Evolutionary conservation across 371 early-diverging fungal genomes (phyloP).

Genomic region (Funneliformis caledonium): DNA sequence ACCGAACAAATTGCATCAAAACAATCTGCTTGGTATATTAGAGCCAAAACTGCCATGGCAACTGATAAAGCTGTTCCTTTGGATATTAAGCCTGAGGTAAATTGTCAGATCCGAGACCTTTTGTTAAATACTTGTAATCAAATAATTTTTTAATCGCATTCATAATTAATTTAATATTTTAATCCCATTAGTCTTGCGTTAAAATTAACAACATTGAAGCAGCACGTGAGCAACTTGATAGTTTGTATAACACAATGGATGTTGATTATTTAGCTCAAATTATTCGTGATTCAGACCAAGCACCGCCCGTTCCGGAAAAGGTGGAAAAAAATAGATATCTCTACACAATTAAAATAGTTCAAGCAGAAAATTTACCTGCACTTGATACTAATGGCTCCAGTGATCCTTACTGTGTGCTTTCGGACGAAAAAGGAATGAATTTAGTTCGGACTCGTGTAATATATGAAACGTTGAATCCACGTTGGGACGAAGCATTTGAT

Average conservation of each 20-base stretch:
- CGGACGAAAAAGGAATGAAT: slow-evolving; percentile 57
- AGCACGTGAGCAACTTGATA: slow-evolving; percentile 62
- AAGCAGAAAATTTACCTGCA: slow-evolving; percentile 57
- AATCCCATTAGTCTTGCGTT: slow-evolving; percentile 57
- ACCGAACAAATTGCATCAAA: neutral
- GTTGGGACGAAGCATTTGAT: slow-evolving; percentile 93
- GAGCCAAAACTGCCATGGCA: slow-evolving; percentile 46
- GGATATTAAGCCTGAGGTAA: slow-evolving; percentile 63
- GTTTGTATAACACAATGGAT: slow-evolving; percentile 68
- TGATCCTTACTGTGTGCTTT: slow-evolving; percentile 78
- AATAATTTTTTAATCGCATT: neutral
- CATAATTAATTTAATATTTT: neutral
- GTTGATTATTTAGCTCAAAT: slow-evolving; percentile 62
- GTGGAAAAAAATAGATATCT: slow-evolving; percentile 48
- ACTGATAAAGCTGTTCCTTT: slow-evolving; percentile 54
- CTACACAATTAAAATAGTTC: slow-evolving; percentile 64
- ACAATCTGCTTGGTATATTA: slow-evolving; percentile 38
- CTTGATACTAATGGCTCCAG: slow-evolving; percentile 63
- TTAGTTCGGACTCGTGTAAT: slow-evolving; percentile 69
- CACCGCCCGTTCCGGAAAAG: slow-evolving; percentile 44
- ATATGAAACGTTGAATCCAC: slow-evolving; percentile 78
- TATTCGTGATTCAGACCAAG: slow-evolving; percentile 50
- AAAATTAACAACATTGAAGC: slow-evolving; percentile 73
- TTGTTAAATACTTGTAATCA: neutral
- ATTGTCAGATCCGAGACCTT: neutral